phyloP scores from a whole-genome alignment of 306 rosid species.

The Fragaria iinumae region DNA sequence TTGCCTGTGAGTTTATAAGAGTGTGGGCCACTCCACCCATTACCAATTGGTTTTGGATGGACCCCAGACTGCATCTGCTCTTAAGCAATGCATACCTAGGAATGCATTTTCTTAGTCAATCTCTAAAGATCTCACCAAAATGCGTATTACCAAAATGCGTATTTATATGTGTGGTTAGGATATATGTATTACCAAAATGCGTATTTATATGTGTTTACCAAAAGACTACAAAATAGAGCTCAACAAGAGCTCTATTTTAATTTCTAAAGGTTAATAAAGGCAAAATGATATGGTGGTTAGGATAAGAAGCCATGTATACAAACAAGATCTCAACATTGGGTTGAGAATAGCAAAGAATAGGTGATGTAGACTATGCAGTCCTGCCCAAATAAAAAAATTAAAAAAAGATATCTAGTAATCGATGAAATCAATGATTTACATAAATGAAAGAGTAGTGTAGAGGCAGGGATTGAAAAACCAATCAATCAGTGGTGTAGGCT shows the following conservation, averaged over 20 bases:
- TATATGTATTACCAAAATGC: background rate
- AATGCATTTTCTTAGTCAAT: no score
- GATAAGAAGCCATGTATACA: constrained; percentile 2
- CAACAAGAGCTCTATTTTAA: background rate
- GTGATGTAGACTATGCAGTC: background rate
- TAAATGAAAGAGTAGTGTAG: background rate
- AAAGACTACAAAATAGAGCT: background rate
- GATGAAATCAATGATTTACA: background rate
- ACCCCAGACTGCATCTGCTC: background rate
- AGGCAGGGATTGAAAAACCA: background rate
- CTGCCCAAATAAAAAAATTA: background rate
- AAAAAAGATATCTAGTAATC: background rate
- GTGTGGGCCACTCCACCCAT: no score
- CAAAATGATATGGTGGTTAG: background rate
- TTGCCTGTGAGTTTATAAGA: no score
- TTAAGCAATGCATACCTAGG: background rate
- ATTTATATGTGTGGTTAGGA: background rate
- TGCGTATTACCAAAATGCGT: background rate
- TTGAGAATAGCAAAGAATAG: constrained; percentile 1
- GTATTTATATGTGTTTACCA: background rate
- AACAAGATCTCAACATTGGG: background rate
- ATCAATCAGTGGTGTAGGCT: background rate
- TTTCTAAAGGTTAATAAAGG: background rate
- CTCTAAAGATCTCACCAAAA: background rate
- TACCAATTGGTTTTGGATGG: no score